Percentiles rank a stretch among this genome's conserved stretches.
Conservation (phyloP, 2,329 filamentous ascomycete genomes). For the Colletotrichum musae region DNA sequence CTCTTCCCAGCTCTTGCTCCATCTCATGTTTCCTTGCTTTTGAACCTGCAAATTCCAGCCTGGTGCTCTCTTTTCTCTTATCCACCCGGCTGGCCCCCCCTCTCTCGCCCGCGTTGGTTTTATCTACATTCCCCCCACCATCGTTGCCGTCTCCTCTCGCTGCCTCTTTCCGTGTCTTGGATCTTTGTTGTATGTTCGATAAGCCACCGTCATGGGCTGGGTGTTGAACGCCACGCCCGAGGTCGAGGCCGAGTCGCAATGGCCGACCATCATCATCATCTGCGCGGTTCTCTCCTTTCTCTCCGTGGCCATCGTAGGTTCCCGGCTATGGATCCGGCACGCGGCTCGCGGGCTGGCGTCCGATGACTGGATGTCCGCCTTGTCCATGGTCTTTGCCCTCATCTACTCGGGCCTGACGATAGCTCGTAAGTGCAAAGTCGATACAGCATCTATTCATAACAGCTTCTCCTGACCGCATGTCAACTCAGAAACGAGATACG, state of each 20-base stretch:
- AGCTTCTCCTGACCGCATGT: neutral
- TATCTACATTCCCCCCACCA: neutral
- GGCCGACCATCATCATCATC: slow-evolving; percentile 63
- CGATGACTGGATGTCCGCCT: slow-evolving; percentile 61
- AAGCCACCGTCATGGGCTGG: slow-evolving; percentile 59
- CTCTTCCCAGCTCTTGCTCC: neutral
- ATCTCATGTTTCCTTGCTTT: slow-evolving; percentile 9
- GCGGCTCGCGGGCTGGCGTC: slow-evolving; percentile 59
- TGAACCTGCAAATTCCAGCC: neutral
- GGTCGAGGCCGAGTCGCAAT: slow-evolving; percentile 63
- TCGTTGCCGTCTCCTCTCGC: neutral
- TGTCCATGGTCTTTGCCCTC: slow-evolving; percentile 62
- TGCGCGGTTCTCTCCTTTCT: slow-evolving; percentile 60
- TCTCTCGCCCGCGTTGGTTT: neutral
- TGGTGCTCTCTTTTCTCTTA: slow-evolving; percentile 7
- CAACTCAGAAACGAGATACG: slow-evolving; percentile 64
- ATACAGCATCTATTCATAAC: neutral
- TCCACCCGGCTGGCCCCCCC: slow-evolving; percentile 1
- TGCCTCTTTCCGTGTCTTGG: neutral
- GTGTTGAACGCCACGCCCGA: slow-evolving; percentile 64
- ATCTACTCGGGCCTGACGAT: slow-evolving; percentile 66
- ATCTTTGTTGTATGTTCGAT: neutral
- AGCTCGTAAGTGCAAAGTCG: slow-evolving; percentile 54
- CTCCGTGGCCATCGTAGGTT: slow-evolving; percentile 57
- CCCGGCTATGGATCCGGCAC: slow-evolving; percentile 59